phyloP scores from a whole-genome alignment of 306 rosid species.

The Dryas octopetala region DNA sequence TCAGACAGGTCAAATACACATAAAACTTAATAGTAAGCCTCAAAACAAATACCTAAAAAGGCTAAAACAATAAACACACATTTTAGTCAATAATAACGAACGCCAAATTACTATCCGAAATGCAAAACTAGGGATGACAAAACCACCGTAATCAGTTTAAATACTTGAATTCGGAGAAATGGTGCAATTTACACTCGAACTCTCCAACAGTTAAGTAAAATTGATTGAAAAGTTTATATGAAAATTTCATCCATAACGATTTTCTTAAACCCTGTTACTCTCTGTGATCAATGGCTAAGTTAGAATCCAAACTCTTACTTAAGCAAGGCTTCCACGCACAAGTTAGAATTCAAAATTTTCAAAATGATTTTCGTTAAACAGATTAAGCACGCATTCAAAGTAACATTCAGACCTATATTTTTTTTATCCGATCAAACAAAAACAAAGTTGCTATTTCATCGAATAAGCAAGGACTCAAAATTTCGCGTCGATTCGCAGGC shows the following conservation, averaged over 20 bases:
- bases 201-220: not conserved
- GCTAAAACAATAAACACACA: not conserved
- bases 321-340: not conserved
- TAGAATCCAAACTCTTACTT: not conserved
- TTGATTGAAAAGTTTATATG: not conserved
- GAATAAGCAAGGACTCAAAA: not conserved
- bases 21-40: slow-evolving; percentile 15
- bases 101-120: not conserved
- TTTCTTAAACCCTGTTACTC: no score
- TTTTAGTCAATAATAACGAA: not conserved
- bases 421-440: not conserved
- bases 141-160: not conserved
- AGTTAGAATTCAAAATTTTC: not conserved
- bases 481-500: not conserved
- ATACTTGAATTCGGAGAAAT: no score
- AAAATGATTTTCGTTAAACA: not conserved
- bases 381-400: not conserved
- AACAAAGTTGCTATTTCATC: not conserved
- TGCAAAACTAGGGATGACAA: not conserved
- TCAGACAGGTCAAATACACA: not conserved
- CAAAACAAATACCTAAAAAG: slow-evolving; percentile 9
- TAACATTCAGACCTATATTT: not conserved
- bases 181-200: no score
- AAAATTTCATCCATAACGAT: not conserved
- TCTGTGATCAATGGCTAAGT: not conserved